Base-by-base conservation (phyloP, 2,329 filamentous ascomycete genomes). In the Coccinonectria pachysandricola region DNA sequence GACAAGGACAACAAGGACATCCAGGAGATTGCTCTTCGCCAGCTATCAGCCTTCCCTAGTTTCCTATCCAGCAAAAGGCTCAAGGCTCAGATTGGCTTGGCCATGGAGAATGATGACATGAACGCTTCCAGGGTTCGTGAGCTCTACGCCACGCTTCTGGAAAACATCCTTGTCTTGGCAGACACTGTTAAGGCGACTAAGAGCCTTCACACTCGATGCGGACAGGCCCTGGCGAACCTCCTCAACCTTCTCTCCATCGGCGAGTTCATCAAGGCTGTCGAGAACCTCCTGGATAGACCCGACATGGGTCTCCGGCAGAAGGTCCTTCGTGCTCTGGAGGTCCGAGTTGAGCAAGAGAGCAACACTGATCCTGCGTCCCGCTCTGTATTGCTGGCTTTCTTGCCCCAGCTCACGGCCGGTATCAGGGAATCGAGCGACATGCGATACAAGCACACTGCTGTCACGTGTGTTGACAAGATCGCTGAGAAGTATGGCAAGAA, bases 401-500 rank as follows among this genome's bases (percentile, higher is more conserved):
- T 94, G 39, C 78, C 83, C 8, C 79, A 79, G 40, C 67, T 94
- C 35, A 83, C 82, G 11, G 66, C 70, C 12, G 81, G 92, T 23
- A 73, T 98, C 32, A 65, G 78, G 29, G 71, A 79, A 25, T 79
- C 81, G 6, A 62, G 69, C 16, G 77, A 91, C 39, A 70, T 79
- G 27, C 66, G 75, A 15, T 79, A 91, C 52, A 86, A 88, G 56
- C 79, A 86, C 44, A 85, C 83, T 8, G 83, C 87, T 1, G 77
- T 98, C 35, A 76, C 77, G 18, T 96, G 88, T 43, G 79, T 96
- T 22, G 87, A 95, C 57, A 83, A 84, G 53, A 92, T 98, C 36
- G 74, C 83, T 3, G 87, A 95, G 56, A 88, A 88, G 52, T 96
- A 94, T 51, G 92, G 91, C 40, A 92, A 91, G 63, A 92, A 87